phyloP scores from a whole-genome alignment of 306 rosid genomes.

The Gleditsia sinensis region DNA sequence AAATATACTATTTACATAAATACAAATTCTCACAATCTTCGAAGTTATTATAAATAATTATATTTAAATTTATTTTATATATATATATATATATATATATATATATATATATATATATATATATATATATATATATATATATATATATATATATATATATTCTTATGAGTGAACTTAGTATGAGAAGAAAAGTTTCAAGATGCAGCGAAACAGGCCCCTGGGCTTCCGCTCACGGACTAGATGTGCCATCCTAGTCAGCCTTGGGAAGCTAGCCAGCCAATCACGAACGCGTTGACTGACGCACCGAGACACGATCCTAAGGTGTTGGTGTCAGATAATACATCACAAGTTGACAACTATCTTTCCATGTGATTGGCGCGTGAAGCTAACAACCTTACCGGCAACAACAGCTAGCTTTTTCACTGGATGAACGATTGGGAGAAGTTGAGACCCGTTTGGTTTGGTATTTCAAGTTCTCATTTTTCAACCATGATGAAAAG shows the following conservation, averaged over 20 bases:
- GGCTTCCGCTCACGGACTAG: background rate
- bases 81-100: no score
- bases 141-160: no score
- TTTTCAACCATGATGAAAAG: no score
- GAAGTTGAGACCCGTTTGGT: constrained; percentile 17
- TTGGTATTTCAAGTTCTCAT: no score
- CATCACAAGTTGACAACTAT: background rate
- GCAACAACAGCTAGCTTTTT: background rate
- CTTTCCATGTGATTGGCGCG: constrained; percentile 25
- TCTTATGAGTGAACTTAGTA: no score
- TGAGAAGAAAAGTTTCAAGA: background rate
- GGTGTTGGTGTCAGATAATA: constrained; percentile 28
- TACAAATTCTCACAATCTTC: no score
- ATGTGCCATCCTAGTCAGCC: background rate
- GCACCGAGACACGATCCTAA: background rate
- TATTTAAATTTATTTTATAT: no score
- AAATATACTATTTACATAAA: no score
- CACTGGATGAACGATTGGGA: background rate
- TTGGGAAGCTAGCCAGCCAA: constrained; percentile 27
- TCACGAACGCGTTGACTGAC: constrained; percentile 52
- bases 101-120: no score
- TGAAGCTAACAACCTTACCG: background rate
- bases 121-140: no score
- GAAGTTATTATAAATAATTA: no score
- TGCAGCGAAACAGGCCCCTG: constrained; percentile 1